A percentile compares a stretch with the other conserved stretches of the same genome.
Conservation (phyloP, 2,329 filamentous ascomycete species). For the Talaromyces funiculosus region DNA sequence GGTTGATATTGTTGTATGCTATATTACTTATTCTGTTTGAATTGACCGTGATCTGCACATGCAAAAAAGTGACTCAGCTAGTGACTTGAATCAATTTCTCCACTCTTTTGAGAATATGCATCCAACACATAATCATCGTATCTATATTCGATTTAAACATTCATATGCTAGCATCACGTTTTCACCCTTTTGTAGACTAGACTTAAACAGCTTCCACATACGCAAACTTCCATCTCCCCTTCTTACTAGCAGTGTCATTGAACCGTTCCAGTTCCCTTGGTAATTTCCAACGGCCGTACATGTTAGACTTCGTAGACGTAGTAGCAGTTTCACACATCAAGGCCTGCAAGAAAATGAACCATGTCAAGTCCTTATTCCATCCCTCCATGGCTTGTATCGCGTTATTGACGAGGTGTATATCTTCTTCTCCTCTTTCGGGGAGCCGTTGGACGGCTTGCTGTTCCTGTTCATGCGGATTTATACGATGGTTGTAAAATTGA, state of each 20-base stretch:
- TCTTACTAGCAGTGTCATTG: conserved; percentile 21
- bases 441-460: background rate
- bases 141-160: background rate
- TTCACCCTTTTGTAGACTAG: background rate
- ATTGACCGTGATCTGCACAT: background rate
- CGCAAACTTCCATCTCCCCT: conserved; percentile 28
- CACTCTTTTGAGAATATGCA: background rate
- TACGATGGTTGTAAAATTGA: background rate
- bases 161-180: background rate
- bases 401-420: conserved; percentile 22
- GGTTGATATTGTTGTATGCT: conserved; percentile 4
- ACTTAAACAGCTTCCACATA: conserved; percentile 20
- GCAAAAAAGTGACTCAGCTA: background rate
- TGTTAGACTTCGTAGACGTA: background rate
- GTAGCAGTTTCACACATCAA: background rate
- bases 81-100: background rate
- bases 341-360: conserved; percentile 34
- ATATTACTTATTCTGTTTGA: background rate
- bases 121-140: background rate
- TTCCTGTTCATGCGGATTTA: background rate
- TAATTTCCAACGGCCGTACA: background rate
- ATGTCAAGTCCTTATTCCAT: conserved; percentile 39
- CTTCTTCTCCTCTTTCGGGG: conserved; percentile 11
- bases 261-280: conserved; percentile 23
- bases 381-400: conserved; percentile 36